Conservation (phyloP, 2,329 filamentous ascomycete species). For the Scedosporium boydii region DNA sequence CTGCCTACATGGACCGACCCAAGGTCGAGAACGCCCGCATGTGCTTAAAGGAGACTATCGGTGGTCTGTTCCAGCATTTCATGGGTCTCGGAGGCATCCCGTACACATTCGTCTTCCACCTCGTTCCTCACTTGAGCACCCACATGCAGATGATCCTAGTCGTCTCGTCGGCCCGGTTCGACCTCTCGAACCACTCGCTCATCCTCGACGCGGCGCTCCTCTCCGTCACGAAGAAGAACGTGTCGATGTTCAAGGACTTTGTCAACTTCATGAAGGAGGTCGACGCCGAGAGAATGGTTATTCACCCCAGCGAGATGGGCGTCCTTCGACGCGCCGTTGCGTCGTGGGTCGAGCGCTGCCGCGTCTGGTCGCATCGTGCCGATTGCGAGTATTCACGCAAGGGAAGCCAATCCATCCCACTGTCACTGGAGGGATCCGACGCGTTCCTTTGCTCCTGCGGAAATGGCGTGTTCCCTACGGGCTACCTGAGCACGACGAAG, state of each 20-base stretch:
- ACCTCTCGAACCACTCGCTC: not conserved
- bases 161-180: not conserved
- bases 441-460: conserved; percentile 36
- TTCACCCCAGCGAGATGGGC: not conserved
- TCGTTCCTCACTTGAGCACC: not conserved
- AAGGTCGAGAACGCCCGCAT: not conserved
- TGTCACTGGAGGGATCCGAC: conserved; percentile 17
- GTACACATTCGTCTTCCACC: not conserved
- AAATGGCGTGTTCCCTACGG: conserved; percentile 7
- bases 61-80: not conserved
- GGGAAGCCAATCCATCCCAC: conserved; percentile 22
- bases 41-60: not conserved
- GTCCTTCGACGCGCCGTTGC: not conserved
- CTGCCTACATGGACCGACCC: not conserved
- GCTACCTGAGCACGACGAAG: conserved; percentile 26
- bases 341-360: conserved; percentile 30
- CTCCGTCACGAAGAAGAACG: not conserved
- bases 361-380: conserved; percentile 32
- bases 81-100: not conserved
- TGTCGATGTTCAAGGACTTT: not conserved
- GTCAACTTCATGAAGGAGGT: not conserved
- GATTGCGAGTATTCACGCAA: conserved; percentile 31
- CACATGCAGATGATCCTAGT: not conserved
- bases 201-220: not conserved
- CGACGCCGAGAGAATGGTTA: not conserved